These are phyloP conservation scores for Colletotrichum spinosum DNA, from an alignment of 2,329 filamentous ascomycete genomes.

Conservation along the genomic window DNA sequence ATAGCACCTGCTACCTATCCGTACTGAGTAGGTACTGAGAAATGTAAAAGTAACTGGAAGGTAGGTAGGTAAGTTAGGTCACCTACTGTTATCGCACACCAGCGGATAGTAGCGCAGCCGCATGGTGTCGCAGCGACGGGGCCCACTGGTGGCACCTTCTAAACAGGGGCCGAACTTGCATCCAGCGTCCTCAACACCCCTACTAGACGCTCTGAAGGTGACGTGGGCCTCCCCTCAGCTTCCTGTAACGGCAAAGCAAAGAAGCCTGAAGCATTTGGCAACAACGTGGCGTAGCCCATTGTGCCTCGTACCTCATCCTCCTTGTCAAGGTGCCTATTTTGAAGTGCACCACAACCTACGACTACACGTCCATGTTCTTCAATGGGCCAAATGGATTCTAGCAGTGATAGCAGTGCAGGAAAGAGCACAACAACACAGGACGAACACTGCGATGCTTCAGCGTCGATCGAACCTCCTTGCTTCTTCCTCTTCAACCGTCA, in stretches of 20 bases:
- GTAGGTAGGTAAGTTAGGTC: slow-evolving; percentile 14
- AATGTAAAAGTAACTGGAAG: slow-evolving; percentile 8
- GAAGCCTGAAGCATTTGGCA: background rate
- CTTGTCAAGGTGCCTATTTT: too few species aligned
- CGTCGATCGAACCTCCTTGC: slow-evolving; percentile 5
- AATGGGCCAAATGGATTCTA: too few species aligned
- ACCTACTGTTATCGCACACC: slow-evolving; percentile 12
- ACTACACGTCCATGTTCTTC: too few species aligned
- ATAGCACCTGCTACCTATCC: too few species aligned
- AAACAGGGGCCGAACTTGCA: slow-evolving; percentile 19
- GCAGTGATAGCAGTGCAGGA: too few species aligned
- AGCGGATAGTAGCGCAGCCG: slow-evolving; percentile 33
- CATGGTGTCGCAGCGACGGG: slow-evolving; percentile 25
- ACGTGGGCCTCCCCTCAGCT: background rate
- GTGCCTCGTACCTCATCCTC: too few species aligned
- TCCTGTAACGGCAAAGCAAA: background rate
- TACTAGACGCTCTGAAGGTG: background rate
- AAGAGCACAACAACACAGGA: too few species aligned
- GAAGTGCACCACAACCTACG: too few species aligned
- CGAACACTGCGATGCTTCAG: too few species aligned
- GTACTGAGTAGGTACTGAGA: too few species aligned
- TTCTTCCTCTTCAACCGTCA: slow-evolving; percentile 10
- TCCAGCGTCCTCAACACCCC: too few species aligned
- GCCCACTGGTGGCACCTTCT: slow-evolving; percentile 22
- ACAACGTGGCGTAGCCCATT: too few species aligned